Evolutionary conservation across 768 basidiomycete genomes (phyloP).

Genomic region (Naganishia randhawae): DNA sequence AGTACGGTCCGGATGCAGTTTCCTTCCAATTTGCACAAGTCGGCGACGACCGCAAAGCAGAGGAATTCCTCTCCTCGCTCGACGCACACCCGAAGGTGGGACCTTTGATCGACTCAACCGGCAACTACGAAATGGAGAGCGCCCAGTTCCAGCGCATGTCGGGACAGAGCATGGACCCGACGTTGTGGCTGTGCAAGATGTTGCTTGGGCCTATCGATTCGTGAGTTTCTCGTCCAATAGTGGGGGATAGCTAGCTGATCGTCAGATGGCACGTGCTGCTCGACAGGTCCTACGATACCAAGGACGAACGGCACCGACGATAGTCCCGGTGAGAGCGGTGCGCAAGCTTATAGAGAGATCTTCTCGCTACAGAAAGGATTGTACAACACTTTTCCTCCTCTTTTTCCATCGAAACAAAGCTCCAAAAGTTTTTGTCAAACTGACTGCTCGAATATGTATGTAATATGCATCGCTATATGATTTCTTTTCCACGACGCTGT

Average conservation of each 20-base stretch:
- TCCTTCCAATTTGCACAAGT: conserved; percentile 50
- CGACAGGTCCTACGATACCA: not conserved
- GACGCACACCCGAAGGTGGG: conserved; percentile 52
- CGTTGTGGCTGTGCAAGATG: conserved; percentile 51
- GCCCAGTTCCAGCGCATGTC: conserved; percentile 42
- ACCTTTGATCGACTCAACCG: conserved; percentile 50
- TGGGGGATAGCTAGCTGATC: not conserved
- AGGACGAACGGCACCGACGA: not conserved
- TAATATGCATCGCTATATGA: not conserved
- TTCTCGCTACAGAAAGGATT: not conserved
- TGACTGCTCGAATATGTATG: not conserved
- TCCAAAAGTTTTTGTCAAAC: not conserved
- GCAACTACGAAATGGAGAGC: conserved; percentile 45
- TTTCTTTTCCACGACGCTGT: too few relatives aligned
- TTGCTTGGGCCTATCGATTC: conserved; percentile 41
- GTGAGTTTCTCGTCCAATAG: not conserved
- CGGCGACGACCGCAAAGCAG: conserved; percentile 50
- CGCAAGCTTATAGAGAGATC: not conserved
- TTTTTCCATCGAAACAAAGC: not conserved
- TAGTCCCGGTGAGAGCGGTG: not conserved
- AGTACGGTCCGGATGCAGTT: conserved; percentile 47
- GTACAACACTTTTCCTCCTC: not conserved
- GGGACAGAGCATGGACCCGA: conserved; percentile 40
- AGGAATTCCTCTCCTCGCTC: conserved; percentile 48
- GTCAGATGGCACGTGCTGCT: not conserved